These are phyloP conservation scores for Sarocladiaceae sp. DNA, from an alignment of 2,329 filamentous ascomycete species.

Conservation along the genomic window DNA sequence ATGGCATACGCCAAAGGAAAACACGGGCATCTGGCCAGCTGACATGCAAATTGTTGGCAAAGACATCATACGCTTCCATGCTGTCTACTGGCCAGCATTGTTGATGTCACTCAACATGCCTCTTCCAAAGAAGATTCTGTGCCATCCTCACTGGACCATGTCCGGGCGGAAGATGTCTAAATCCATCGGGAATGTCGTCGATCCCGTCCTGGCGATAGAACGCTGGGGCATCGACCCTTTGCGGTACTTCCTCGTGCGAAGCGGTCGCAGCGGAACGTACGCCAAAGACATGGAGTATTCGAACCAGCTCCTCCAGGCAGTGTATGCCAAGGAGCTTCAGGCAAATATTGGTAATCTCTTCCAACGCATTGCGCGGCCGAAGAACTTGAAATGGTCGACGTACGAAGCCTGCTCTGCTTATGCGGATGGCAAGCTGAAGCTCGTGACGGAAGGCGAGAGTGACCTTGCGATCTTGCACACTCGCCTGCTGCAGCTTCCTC, in stretches of 20 bases:
- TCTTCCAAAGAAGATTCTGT: conserved; percentile 71
- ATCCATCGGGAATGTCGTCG: conserved; percentile 88
- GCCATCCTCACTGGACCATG: conserved; percentile 94
- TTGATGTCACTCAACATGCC: conserved; percentile 82
- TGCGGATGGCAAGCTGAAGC: conserved; percentile 19
- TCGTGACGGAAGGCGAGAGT: not conserved
- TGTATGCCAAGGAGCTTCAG: conserved; percentile 76
- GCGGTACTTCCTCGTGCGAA: conserved; percentile 80
- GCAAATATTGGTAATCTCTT: conserved; percentile 75
- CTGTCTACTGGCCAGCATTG: conserved; percentile 96
- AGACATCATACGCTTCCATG: conserved; percentile 94
- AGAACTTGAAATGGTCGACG: conserved; percentile 57
- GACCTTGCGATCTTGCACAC: not conserved
- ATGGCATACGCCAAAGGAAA: conserved; percentile 60
- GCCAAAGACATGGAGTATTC: conserved; percentile 76
- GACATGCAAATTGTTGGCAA: conserved; percentile 92
- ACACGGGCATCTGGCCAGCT: conserved; percentile 72
- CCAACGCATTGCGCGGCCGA: conserved; percentile 61
- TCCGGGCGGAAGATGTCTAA: conserved; percentile 94
- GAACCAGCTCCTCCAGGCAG: conserved; percentile 66
- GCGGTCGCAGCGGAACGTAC: conserved; percentile 74
- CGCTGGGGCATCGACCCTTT: conserved; percentile 82
- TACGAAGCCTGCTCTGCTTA: conserved; percentile 43
- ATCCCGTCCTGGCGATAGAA: conserved; percentile 85
- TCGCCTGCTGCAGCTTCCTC: not conserved